Base-by-base conservation (phyloP, 352 stramenopile species). In the Phytophthora capsici region DNA sequence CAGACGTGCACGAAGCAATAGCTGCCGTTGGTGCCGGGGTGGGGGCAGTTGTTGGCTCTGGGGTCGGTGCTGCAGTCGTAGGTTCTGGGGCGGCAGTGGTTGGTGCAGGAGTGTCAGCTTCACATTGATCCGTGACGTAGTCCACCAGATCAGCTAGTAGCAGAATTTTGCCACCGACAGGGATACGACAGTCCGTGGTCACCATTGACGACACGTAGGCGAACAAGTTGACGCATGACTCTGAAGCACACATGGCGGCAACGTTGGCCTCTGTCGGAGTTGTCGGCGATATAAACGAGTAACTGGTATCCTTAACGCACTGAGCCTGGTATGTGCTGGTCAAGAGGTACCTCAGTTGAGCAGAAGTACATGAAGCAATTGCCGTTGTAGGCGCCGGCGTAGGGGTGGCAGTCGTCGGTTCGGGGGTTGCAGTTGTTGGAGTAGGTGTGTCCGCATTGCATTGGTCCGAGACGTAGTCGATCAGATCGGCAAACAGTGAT, bases 121-220 rank as follows among this genome's bases (percentile, higher is more conserved):
- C 26, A n/a, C 58, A 67, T 28, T 67, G 49, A 25, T 50, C 49
- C 0, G 58, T 28, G 9, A 68, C 60, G 13, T 63, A 68, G 44
- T 77, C 44, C 6, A 77, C 38, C 13, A 77, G 26, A 20, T 74
- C 69, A 14, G 26, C 59, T 8, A 70, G 55, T 17, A 74, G 32
- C 8, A 55, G 36, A 41, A 77, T 77, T 28, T 74, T 67, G 13
- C 48, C 54, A 13, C 69, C 69, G 2, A 72, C 51, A 1, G 65
- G 64, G 12, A 67, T 62, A 1, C 37, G 40, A 41, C 69, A 77
- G 17, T 74, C 64, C 0, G 55, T 44, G 3, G 44, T 45, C 0
- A 57, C 58, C 38, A 68, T 56, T 2, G 69, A 59, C 2, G 30
- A n/a, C 1, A 65, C 59, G 22, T 71, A 54, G 2, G 47, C 51